Percentiles rank a stretch among this genome's conserved stretches.
Conservation (phyloP, 1,139 yeast genomes). For the Debaryomyces singareniensis region DNA sequence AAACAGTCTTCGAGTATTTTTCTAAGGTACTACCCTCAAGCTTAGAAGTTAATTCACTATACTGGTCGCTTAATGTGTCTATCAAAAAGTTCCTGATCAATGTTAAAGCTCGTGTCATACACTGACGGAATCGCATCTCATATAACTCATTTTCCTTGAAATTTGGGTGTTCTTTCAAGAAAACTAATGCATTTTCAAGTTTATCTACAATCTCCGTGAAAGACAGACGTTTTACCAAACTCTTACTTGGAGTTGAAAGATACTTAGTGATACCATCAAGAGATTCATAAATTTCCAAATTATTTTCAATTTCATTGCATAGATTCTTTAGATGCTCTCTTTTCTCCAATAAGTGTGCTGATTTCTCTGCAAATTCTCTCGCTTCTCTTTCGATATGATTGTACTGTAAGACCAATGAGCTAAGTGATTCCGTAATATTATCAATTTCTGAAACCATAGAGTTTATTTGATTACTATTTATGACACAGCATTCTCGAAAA, state of each 20-base stretch:
- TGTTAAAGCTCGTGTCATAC: constrained; percentile 77
- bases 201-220: constrained; percentile 51
- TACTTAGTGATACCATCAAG: constrained; percentile 64
- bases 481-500: constrained; percentile 36
- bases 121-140: constrained; percentile 70
- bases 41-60: not conserved
- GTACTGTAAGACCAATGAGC: constrained; percentile 42
- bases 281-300: constrained; percentile 59
- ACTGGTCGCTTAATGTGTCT: constrained; percentile 35
- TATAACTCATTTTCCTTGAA: constrained; percentile 70
- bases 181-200: constrained; percentile 48
- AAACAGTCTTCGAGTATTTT: not conserved
- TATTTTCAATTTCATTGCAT: constrained; percentile 43
- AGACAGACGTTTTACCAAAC: constrained; percentile 50
- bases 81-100: constrained; percentile 64
- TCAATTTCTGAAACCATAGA: constrained; percentile 36
- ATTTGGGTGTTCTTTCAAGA: constrained; percentile 31
- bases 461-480: constrained; percentile 26
- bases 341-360: constrained; percentile 48
- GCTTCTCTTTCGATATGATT: constrained; percentile 56
- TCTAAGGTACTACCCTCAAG: not conserved
- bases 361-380: constrained; percentile 53
- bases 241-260: constrained; percentile 66
- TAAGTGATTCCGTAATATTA: constrained; percentile 33
- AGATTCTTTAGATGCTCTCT: constrained; percentile 40